Base-by-base conservation (phyloP, 331 rosid genomes). In the Rosa hybrid region DNA sequence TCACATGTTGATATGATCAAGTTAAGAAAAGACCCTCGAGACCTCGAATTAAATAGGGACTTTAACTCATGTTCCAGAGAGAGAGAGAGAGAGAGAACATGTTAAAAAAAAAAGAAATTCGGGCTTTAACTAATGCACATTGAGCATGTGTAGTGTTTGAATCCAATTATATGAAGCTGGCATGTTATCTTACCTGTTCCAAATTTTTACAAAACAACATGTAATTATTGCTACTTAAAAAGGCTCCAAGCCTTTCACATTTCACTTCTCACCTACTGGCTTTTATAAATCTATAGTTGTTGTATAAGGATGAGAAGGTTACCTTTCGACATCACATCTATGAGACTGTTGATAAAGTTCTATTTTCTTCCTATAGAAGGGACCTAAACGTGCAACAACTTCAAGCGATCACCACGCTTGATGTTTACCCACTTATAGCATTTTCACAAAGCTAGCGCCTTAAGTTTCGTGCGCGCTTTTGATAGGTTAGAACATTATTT, bases 311-410 rank as follows among this genome's bases (percentile, higher is more conserved):
- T 64, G 63, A 46, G 74, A 83, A 78, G 79, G 63, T 53, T 76
- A 48, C 56, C 60, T 81, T 71, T 70, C 49, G 77, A 56, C 77
- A 81, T 80, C 84, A 68, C 75, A 77, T 70, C 75, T 34, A 72
- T 7, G 39, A 69, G 77, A 83, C 76, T 75, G 57, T 71, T 77
- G 71, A 72, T 13, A 85, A 82, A 72, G 25, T 60, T 75, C 42
- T 74, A 46, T 72, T 82, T 85, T 81, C 84, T 83, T 83, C 57
- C 77, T 72, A 69, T 78, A 80, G n/a, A 84, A 86, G 89, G 87
- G 23, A 85, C 79, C 78, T 51, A 64, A 81, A 63, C 79, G 41
- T 85, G 74, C 83, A 45, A 51, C 75, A 77, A 81, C 64, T 68
- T 79, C 83, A 73, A 85, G 57, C 12, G 5, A 14, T 68, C 27